These are phyloP conservation scores for Prorocentrum cordatum DNA, from an alignment of 169 alveolate species.

Conservation along the genomic window DNA sequence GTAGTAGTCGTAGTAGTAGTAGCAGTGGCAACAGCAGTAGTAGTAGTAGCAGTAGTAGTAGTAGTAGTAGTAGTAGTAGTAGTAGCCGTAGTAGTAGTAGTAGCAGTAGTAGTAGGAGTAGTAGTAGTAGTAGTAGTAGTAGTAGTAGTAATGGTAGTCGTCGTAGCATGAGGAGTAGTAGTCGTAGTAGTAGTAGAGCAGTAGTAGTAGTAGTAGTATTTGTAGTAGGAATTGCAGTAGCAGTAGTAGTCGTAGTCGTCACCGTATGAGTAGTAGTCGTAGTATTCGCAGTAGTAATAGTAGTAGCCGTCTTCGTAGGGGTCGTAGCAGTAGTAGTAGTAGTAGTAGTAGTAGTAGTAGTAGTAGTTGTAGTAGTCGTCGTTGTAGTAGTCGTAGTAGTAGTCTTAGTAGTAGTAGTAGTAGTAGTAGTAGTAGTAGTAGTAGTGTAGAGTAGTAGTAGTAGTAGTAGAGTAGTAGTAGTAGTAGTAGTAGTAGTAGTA, in stretches of 20 bases:
- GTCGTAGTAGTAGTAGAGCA: neutral
- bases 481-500: neutral
- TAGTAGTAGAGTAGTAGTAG: neutral
- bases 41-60: neutral
- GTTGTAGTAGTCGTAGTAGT: neutral
- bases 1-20: neutral
- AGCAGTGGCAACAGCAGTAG: neutral
- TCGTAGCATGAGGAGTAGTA: neutral
- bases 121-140: neutral
- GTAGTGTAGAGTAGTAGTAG: neutral
- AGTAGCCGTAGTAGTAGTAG: neutral
- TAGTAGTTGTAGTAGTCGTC: neutral
- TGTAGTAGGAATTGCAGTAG: neutral
- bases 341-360: neutral
- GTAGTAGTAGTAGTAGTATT: neutral
- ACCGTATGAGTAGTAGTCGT: neutral
- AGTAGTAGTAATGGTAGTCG: neutral
- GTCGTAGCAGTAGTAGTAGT: neutral
- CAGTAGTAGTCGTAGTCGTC: neutral
- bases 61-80: neutral
- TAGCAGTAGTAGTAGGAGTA: neutral
- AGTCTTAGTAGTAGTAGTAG: neutral
- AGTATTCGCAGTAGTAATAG: neutral
- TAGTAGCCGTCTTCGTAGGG: neutral
- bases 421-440: neutral